Evolutionary conservation across 306 rosid genomes (phyloP), one percentile per base, ranked within the genome.

Genomic region (Corylus avellana): DNA sequence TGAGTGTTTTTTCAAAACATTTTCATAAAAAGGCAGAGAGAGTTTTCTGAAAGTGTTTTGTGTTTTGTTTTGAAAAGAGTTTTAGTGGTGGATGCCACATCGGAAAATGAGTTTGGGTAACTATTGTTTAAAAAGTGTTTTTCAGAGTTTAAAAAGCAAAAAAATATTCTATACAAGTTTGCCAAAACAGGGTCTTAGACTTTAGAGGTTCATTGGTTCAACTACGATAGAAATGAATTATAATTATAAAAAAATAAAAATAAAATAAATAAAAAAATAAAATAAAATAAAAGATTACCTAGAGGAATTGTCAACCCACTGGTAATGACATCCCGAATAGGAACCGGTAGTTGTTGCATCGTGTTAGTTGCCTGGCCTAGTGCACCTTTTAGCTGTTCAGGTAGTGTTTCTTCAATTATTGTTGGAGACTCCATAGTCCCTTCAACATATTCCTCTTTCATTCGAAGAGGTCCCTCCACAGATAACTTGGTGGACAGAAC

Each of bases 381-480:
- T 71, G 94, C 93, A 39, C 96, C 92, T 89, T 91, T 93, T 61
- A 95, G 94, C 82, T 95, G 98, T 74, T 89, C 88, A 9, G 99
- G 98, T 49, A 95, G 70, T 73, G 88, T 83, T 66, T 91, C 97
- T 87, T 93, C 98, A 62, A 93, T 87, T 75, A 95, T 84, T 57
- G 84, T 89, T 27, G 99, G 99, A 22, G 86, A 76, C 87, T 88
- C 97, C 25, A 93, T 75, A 84, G 85, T 71, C 82, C 96, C 97
- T 84, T 95, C 99, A 70, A 83, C 90, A 80, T 88, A 93, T 85
- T 93, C 97, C 91, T 93, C 99, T 86, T 88, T 95, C 93, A 95
- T 73, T 76, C 99, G 90, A 85, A 95, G 91, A 47, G 99, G 94
- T 22, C 99, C 99, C 86, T 95, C 99, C 72, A 95, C 94, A 46